Evolutionary conservation across 495 filamentous ascomycete species (phyloP).

Genomic region (Talaromyces ruber): DNA sequence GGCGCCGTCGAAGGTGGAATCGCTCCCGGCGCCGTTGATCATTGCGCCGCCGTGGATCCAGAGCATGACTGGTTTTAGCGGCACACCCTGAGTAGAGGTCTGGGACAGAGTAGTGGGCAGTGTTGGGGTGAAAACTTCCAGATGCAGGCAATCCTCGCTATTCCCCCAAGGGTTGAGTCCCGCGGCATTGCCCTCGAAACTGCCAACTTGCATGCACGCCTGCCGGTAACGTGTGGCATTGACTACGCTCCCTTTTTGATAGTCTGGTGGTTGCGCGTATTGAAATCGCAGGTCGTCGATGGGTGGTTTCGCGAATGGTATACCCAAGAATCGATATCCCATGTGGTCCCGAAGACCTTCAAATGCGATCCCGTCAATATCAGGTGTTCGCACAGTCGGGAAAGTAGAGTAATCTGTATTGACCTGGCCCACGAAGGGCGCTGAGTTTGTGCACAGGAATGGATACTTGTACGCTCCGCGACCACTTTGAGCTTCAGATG

Average conservation of each 20-base stretch:
- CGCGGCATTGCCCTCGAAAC: not conserved
- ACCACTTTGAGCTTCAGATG: not conserved
- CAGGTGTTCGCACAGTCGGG: not conserved
- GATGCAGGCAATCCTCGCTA: constrained; percentile 39
- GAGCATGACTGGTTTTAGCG: constrained; percentile 35
- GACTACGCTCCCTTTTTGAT: constrained; percentile 27
- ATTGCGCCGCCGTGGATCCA: constrained; percentile 43
- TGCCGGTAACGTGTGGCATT: constrained; percentile 32
- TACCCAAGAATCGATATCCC: constrained; percentile 44
- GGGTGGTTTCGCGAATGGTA: constrained; percentile 40
- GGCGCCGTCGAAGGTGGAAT: constrained; percentile 30
- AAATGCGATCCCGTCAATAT: constrained; percentile 17
- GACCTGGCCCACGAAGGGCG: constrained; percentile 17
- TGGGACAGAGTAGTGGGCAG: constrained; percentile 15
- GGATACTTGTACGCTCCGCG: constrained; percentile 6
- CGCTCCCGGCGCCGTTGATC: constrained; percentile 26
- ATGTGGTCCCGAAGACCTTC: constrained; percentile 42
- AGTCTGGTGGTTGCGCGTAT: constrained; percentile 26
- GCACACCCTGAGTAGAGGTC: not conserved
- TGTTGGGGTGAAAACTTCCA: constrained; percentile 22
- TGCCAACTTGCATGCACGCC: constrained; percentile 33
- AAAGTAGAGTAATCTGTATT: constrained; percentile 17
- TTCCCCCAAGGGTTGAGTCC: constrained; percentile 11
- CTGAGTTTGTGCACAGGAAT: constrained; percentile 18
- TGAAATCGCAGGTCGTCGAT: constrained; percentile 27